These are phyloP conservation scores for Xylaria sp. DNA, from an alignment of 2,329 filamentous ascomycete species.

Conservation along the genomic window DNA sequence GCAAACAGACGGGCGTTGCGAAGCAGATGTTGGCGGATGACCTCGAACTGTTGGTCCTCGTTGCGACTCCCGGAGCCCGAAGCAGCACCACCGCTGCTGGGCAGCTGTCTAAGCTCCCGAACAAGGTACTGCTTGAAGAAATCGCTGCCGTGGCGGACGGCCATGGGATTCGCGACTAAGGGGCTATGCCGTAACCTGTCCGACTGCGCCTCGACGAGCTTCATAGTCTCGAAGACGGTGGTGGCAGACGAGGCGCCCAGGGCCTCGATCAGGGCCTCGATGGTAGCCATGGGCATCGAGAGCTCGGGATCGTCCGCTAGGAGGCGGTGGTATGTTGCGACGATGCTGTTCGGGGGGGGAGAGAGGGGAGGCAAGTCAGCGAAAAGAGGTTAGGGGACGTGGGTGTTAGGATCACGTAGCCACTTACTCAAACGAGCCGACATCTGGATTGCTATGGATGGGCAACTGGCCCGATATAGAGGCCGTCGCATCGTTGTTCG, in stretches of 20 bases:
- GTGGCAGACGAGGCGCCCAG: slow-evolving; percentile 82
- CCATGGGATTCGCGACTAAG: slow-evolving; percentile 87
- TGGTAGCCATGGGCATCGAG: slow-evolving; percentile 95
- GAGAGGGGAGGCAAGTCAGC: slow-evolving; percentile 2
- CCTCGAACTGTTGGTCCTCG: slow-evolving; percentile 74
- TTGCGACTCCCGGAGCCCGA: slow-evolving; percentile 46
- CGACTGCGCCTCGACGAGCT: slow-evolving; percentile 82
- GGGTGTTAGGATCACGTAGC: neutral
- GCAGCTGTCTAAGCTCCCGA: slow-evolving; percentile 71
- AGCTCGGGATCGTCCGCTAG: slow-evolving; percentile 79
- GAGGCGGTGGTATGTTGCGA: slow-evolving; percentile 65
- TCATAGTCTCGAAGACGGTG: slow-evolving; percentile 94
- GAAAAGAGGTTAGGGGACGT: neutral
- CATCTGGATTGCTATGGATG: slow-evolving; percentile 46
- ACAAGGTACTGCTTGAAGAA: slow-evolving; percentile 96
- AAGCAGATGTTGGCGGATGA: slow-evolving; percentile 83
- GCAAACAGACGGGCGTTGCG: slow-evolving; percentile 90
- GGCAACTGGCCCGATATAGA: slow-evolving; percentile 41
- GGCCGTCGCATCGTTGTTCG: slow-evolving; percentile 36
- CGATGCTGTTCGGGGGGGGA: slow-evolving; percentile 57
- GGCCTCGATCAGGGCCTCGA: slow-evolving; percentile 88
- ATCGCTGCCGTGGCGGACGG: slow-evolving; percentile 92
- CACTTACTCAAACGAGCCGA: slow-evolving; percentile 48
- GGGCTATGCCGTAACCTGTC: slow-evolving; percentile 73
- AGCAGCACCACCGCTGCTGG: slow-evolving; percentile 45